These are phyloP conservation scores for Rhytidhysteron rufulum DNA, from an alignment of 2,329 filamentous ascomycete species.

Conservation along the genomic window DNA sequence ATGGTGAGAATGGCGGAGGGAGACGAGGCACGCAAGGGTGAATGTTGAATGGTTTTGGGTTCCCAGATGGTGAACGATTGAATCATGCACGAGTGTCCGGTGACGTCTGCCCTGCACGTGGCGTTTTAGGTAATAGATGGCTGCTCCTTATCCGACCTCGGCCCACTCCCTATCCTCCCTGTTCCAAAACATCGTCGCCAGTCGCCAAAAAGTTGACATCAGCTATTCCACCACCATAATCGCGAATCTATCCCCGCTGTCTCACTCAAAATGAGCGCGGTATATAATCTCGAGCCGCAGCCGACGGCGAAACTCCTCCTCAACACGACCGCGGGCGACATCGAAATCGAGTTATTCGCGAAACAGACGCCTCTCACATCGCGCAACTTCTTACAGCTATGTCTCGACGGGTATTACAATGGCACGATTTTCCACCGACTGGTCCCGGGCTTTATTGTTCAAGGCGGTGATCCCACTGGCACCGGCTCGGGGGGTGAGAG, in stretches of 20 bases:
- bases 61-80: not conserved
- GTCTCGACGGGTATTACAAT: constrained; percentile 92
- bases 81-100: not conserved
- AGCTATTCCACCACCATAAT: too few species aligned
- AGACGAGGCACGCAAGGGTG: constrained; percentile 8
- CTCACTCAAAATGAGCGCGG: constrained; percentile 65
- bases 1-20: too few species aligned
- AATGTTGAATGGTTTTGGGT: constrained; percentile 4
- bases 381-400: constrained; percentile 93
- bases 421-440: constrained; percentile 92
- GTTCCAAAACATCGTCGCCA: constrained; percentile 1
- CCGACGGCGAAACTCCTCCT: constrained; percentile 89
- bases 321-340: constrained; percentile 83
- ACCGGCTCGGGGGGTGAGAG: constrained; percentile 89
- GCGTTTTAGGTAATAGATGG: not conserved
- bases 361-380: constrained; percentile 88
- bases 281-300: constrained; percentile 93
- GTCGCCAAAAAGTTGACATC: too few species aligned
- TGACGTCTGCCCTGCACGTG: not conserved
- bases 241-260: not conserved
- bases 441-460: constrained; percentile 85
- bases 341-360: constrained; percentile 89
- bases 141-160: not conserved
- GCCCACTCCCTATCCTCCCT: not conserved
- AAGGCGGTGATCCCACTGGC: constrained; percentile 91